Percentiles rank a stretch among this genome's conserved stretches.
Conservation (phyloP, 129 eudicot species). For the Arctium lappa region DNA sequence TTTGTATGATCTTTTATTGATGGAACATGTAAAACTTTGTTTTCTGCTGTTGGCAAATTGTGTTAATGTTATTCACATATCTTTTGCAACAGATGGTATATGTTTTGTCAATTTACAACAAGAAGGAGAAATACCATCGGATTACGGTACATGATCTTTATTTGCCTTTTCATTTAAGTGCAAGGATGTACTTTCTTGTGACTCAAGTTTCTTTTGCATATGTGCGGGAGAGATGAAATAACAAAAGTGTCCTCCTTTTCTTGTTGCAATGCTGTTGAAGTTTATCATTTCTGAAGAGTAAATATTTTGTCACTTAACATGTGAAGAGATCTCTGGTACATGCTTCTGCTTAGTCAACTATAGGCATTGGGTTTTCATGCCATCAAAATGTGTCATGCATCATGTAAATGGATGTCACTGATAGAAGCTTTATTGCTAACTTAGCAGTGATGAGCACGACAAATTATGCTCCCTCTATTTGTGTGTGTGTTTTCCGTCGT, state of each 20-base stretch:
- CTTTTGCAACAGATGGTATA: constrained; percentile 79
- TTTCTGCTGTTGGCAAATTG: not conserved
- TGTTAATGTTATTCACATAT: constrained; percentile 5
- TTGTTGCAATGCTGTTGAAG: not conserved
- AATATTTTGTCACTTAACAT: not conserved
- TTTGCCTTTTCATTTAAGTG: not conserved
- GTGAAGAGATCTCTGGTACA: not conserved
- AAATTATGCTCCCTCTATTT: no score
- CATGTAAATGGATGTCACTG: not conserved
- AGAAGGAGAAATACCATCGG: constrained; percentile 86
- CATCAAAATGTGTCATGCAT: not conserved
- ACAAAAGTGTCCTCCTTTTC: not conserved
- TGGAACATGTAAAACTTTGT: constrained; percentile 4
- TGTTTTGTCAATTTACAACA: constrained; percentile 88
- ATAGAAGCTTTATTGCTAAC: no score
- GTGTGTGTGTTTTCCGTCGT: no score
- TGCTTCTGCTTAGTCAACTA: not conserved
- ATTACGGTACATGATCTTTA: constrained; percentile 60
- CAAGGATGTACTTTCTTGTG: constrained; percentile 9
- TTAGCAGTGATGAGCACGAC: no score
- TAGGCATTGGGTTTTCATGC: not conserved
- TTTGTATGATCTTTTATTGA: constrained; percentile 12
- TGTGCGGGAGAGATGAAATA: constrained; percentile 2
- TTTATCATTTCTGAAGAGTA: not conserved
- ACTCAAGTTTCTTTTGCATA: not conserved